These are phyloP conservation scores for Annulohypoxylon moriforme DNA, from an alignment of 495 filamentous ascomycete species.

Conservation along the genomic window DNA sequence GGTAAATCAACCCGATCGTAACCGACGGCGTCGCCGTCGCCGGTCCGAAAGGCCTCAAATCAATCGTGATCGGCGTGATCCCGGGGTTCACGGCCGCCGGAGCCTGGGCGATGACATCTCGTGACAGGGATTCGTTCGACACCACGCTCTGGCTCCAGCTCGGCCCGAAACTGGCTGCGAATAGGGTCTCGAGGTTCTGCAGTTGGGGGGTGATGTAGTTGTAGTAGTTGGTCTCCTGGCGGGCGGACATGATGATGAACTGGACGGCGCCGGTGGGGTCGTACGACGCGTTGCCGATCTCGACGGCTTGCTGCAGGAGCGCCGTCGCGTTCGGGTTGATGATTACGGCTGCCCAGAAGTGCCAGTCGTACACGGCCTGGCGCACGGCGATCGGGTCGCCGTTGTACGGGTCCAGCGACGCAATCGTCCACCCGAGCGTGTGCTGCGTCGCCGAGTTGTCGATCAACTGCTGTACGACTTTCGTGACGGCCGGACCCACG, in stretches of 20 bases:
- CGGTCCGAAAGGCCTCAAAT: conserved; percentile 72
- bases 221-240: conserved; percentile 66
- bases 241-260: conserved; percentile 66
- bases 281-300: conserved; percentile 68
- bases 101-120: conserved; percentile 56
- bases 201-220: conserved; percentile 67
- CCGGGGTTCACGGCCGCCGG: conserved; percentile 73
- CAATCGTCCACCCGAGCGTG: conserved; percentile 63
- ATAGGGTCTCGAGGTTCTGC: conserved; percentile 54
- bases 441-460: conserved; percentile 40
- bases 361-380: conserved; percentile 69
- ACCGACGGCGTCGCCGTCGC: conserved; percentile 68
- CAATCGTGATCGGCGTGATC: conserved; percentile 69
- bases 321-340: conserved; percentile 74
- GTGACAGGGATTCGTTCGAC: conserved; percentile 49
- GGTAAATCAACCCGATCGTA: conserved; percentile 75
- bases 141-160: conserved; percentile 63
- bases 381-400: conserved; percentile 70
- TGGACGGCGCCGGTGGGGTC: conserved; percentile 72
- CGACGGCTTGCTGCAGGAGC: conserved; percentile 67
- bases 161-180: conserved; percentile 63
- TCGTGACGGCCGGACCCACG: conserved; percentile 66
- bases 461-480: conserved; percentile 54
- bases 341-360: conserved; percentile 73
- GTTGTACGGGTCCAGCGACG: conserved; percentile 64